Evolutionary conservation across 139 green algal species (phyloP).

Genomic region (Desmodesmus armatus): DNA sequence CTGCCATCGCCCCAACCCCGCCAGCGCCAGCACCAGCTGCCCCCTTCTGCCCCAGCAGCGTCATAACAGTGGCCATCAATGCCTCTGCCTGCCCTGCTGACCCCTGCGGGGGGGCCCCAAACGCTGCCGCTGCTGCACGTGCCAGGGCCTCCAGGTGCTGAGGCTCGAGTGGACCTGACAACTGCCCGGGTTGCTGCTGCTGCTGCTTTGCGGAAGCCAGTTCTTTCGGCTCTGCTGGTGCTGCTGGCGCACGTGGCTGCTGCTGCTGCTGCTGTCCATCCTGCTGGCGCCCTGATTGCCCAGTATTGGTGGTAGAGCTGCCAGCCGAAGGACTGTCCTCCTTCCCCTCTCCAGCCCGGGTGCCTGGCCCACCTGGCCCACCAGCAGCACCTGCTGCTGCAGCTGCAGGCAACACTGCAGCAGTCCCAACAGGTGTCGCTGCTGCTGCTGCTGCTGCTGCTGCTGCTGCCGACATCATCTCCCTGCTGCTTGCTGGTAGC

Average conservation of each 20-base stretch:
- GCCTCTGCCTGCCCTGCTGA: no score
- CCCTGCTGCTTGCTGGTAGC: not conserved
- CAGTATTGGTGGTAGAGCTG: not conserved
- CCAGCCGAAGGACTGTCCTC: constrained; percentile 1
- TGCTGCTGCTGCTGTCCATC: not conserved
- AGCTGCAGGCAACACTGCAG: not conserved
- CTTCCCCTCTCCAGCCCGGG: no score
- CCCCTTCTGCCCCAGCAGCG: no score
- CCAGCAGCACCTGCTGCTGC: not conserved
- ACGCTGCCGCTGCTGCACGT: not conserved
- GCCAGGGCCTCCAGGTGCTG: no score
- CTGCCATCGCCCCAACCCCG: no score
- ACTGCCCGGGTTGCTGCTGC: not conserved
- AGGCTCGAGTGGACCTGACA: no score
- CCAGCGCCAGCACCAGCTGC: no score
- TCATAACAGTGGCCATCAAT: no score
- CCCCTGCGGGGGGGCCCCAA: no score
- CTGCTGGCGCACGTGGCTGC: not conserved
- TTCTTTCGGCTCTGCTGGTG: not conserved
- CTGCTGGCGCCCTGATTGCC: not conserved
- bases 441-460: constrained; percentile 34
- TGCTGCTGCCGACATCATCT: not conserved
- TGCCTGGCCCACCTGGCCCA: not conserved
- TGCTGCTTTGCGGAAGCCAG: not conserved
- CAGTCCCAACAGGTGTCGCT: not conserved